Evolutionary conservation across 78 protist genomes (phyloP), one percentile per base, ranked within the genome.

Genomic region (Cavenderia fasciculata): DNA sequence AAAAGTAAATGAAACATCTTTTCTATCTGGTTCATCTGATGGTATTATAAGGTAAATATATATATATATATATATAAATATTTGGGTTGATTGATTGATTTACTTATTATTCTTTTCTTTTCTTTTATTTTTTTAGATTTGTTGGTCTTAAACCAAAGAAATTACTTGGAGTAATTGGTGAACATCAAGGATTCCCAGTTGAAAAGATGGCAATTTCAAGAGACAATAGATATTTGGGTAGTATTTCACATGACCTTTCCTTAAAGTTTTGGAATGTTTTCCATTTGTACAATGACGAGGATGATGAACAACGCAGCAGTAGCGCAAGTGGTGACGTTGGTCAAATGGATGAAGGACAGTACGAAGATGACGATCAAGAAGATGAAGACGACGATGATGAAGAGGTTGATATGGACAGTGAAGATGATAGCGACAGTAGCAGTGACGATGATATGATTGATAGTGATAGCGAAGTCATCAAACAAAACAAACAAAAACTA

Each of bases 241-340:
- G 69, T 51, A 79, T 79, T 56, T 79, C 89, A 43, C 89, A 79
- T 21, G 89, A 79, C 72, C 56, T 52, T 16, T 66, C 76, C 31
- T 43, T 79, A 49, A 79, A 57, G 89, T 79, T 79, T 68, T 79
- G 89, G 89, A 79, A 79, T 56, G 89, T 79, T 12, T 2, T 59
- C 3, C 65, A 74, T 56, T 68, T 79, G 33, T 79, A 68, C 31
- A 77, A 79, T 25, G 89, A 79, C 2, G 59, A 46, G 21, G 86
- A 59, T 34, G 61, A 38, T 23, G 47, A 33, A 38, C 52, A 69
- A 8, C 23, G 3, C 12, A 18, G 46, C 3, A 14, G 33, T 25
- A 46, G 12, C 7, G 77, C 51, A 25, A 33, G 25, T 0, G 23
- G n/a, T 2, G 76, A 29, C 4, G 12, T 21, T 4, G 59, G 4